phyloP scores from a whole-genome alignment of 257 asterid genomes.

The Solanum ossicruentum region DNA sequence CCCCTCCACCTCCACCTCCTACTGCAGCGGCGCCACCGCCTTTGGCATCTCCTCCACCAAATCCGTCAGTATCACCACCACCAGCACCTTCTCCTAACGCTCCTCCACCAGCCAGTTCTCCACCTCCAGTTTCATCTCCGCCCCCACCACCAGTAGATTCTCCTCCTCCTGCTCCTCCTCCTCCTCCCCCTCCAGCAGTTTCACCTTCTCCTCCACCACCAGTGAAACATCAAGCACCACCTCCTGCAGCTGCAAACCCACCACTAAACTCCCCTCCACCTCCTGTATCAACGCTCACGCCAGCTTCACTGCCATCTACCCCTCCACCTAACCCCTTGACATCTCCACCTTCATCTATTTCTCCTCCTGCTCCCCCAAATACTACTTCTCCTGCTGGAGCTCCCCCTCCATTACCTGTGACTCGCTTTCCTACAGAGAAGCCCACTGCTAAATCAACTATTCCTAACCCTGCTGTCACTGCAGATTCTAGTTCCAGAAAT shows the following conservation, averaged over 20 bases:
- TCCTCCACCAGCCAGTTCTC: conserved; percentile 18
- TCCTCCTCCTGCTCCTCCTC: conserved; percentile 21
- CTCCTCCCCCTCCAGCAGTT: conserved; percentile 27
- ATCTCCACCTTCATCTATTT: conserved; percentile 17
- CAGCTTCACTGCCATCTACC: conserved; percentile 21
- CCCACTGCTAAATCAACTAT: conserved; percentile 54
- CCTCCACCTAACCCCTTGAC: conserved; percentile 24
- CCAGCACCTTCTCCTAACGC: conserved; percentile 15
- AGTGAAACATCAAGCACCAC: conserved; percentile 25
- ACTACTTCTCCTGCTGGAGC: conserved; percentile 18
- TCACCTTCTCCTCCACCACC: conserved; percentile 36
- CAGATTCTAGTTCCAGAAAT: conserved; percentile 20
- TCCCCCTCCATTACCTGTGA: conserved; percentile 18
- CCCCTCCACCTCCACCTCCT: conserved; percentile 15
- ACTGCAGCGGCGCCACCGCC: not conserved
- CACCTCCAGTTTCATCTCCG: conserved; percentile 21
- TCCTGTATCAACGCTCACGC: conserved; percentile 29
- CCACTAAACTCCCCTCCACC: conserved; percentile 41
- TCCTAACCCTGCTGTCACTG: conserved; percentile 23
- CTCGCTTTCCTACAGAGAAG: conserved; percentile 34
- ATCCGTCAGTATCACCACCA: conserved; percentile 2
- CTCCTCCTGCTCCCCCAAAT: conserved; percentile 26
- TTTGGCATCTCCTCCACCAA: conserved; percentile 13
- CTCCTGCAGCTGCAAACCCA: conserved; percentile 29
- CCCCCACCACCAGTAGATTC: conserved; percentile 15